Evolutionary conservation across 495 filamentous ascomycete species (phyloP).

Genomic region (Chaetomium fimeti): DNA sequence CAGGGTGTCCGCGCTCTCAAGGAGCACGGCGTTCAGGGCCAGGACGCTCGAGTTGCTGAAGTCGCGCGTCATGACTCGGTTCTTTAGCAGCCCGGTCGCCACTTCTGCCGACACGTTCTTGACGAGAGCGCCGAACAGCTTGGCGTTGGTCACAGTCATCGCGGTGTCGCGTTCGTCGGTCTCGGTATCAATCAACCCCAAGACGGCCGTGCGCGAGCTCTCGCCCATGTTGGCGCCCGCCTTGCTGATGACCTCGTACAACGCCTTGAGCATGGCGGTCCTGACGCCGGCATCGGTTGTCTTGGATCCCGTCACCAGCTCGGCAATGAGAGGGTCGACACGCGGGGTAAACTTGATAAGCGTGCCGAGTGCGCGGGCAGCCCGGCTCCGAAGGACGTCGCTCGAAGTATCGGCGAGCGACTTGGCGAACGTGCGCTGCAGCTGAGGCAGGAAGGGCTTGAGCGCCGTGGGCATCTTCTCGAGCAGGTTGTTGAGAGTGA

Average conservation of each 20-base stretch:
- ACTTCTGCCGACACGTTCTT: constrained; percentile 71
- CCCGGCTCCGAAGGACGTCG: constrained; percentile 79
- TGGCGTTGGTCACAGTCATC: constrained; percentile 85
- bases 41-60: constrained; percentile 68
- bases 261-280: constrained; percentile 94
- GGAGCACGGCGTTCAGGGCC: constrained; percentile 81
- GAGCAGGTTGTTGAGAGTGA: constrained; percentile 89
- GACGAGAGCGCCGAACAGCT: constrained; percentile 82
- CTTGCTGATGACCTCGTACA: constrained; percentile 95
- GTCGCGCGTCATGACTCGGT: constrained; percentile 69
- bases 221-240: constrained; percentile 94
- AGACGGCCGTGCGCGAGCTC: constrained; percentile 72
- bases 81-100: constrained; percentile 70
- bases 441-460: constrained; percentile 94
- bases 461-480: constrained; percentile 95
- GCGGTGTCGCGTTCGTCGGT: constrained; percentile 67
- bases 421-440: constrained; percentile 95
- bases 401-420: constrained; percentile 90
- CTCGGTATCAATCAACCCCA: constrained; percentile 84
- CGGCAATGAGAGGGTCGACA: constrained; percentile 81
- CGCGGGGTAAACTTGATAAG: constrained; percentile 94
- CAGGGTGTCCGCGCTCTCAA: constrained; percentile 70
- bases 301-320: constrained; percentile 90
- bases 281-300: constrained; percentile 84
- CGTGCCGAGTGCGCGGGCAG: constrained; percentile 94